A percentile compares a stretch with the other conserved stretches of the same genome.
These are phyloP conservation scores for Nigrospora osmanthi DNA, from an alignment of 2,329 filamentous ascomycete species.

Conservation along the genomic window DNA sequence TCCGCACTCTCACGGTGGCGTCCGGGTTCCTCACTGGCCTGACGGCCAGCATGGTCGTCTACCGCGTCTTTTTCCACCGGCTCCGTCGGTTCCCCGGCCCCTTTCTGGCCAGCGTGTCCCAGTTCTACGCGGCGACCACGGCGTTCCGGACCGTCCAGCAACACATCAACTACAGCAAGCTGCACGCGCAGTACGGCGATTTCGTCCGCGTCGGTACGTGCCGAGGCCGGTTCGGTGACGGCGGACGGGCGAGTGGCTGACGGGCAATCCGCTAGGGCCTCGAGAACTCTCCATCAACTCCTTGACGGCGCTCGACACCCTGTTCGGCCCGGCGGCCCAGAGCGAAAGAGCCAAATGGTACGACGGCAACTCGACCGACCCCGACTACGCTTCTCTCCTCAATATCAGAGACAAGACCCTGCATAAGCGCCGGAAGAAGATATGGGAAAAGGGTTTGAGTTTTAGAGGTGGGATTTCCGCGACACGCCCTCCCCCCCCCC, in stretches of 20 bases:
- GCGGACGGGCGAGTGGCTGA: too few relatives aligned
- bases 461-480: slow-evolving; percentile 5
- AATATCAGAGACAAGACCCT: too few relatives aligned
- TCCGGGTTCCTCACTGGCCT: neutral
- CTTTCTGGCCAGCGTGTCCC: slow-evolving; percentile 1
- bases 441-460: slow-evolving; percentile 4
- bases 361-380: too few relatives aligned
- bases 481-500: too few relatives aligned
- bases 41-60: neutral
- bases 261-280: slow-evolving; percentile 1
- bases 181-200: slow-evolving; percentile 4
- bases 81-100: slow-evolving; percentile 6
- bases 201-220: slow-evolving; percentile 2
- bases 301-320: too few relatives aligned
- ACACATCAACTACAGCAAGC: neutral
- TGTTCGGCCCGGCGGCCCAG: too few relatives aligned
- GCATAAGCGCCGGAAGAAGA: too few relatives aligned
- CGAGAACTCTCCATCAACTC: slow-evolving; percentile 7
- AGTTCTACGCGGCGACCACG: slow-evolving; percentile 3
- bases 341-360: too few relatives aligned
- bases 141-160: neutral
- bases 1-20: neutral
- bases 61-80: slow-evolving; percentile 6
- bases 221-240: too few relatives aligned
- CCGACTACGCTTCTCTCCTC: too few relatives aligned